Base-by-base conservation (phyloP, 2,329 filamentous ascomycete genomes). In the Talaromyces sp. region DNA sequence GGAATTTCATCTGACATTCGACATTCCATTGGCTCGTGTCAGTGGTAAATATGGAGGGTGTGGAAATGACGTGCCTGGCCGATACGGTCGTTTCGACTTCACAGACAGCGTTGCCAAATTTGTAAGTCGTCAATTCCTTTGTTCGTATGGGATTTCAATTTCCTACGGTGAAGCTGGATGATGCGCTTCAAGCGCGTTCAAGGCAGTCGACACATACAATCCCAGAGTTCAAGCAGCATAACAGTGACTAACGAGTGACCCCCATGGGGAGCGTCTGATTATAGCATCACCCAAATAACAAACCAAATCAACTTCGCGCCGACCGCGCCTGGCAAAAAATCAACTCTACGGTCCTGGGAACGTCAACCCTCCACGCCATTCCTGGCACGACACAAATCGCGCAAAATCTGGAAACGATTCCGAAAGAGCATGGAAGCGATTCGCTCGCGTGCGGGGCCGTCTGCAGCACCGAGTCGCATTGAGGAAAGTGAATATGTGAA, bases 401-500 rank as follows among this genome's bases (percentile, higher is more conserved):
- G 78, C 58, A 82, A 80, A 64, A 73, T 82, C 63, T 82, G 80
- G 80, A 82, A 81, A 69, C 76, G 80, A 58, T 75, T 81, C 65
- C 73, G 73, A 31, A 70, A 73, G 6, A 76, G 75, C 3, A 78
- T 78, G 63, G 71, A 74, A 66, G 65, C 69, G 27, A 70, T 75
- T 64, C 72, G 73, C 60, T 70, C 69, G 61, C 19, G 68, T 61
- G 53, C 60, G 67, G 31, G 70, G 69, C 62, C 49, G 15, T 43
- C 40, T 40, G 58, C 53, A 36, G 58, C 59, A 54, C 38, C 51
- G 64, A 51, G 58, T 68, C 31, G 51, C 66, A 36, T 64, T 60
- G 36, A 69, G 25, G 67, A 71, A 13, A 70, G 73, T 7, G 70
- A 72, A 10, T 68, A 77, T 13, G 58, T 70, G 38, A 70, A 73